Conservation (phyloP, 2,329 filamentous ascomycete species). For the Aschersonia sp. region DNA sequence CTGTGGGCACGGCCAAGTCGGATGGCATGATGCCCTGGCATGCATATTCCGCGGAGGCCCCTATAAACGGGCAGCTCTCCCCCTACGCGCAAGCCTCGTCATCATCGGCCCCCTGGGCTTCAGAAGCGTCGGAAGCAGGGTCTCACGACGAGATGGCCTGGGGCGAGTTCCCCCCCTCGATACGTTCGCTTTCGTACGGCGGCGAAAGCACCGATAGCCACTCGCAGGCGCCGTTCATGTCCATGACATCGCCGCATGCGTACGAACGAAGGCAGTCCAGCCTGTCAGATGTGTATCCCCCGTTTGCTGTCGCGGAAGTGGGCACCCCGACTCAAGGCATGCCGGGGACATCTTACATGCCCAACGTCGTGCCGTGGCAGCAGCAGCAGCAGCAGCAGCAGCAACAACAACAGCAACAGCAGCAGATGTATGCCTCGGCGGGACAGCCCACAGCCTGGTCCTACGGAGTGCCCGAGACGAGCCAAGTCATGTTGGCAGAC, state of each 20-base stretch:
- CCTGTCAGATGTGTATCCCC: slow-evolving; percentile 29
- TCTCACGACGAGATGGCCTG: slow-evolving; percentile 30
- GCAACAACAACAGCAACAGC: slow-evolving; percentile 23
- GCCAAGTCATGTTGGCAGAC: slow-evolving; percentile 6
- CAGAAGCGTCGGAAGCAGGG: slow-evolving; percentile 19
- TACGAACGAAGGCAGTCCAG: slow-evolving; percentile 28
- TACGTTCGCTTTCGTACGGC: slow-evolving; percentile 34
- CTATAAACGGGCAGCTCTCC: slow-evolving; percentile 34
- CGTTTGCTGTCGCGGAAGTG: slow-evolving; percentile 21
- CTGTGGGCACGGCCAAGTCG: slow-evolving; percentile 24
- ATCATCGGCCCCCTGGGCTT: slow-evolving; percentile 26
- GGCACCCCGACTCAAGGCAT: slow-evolving; percentile 18
- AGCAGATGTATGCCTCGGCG: slow-evolving; percentile 13
- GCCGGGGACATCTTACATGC: slow-evolving; percentile 12
- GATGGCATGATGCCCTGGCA: slow-evolving; percentile 32
- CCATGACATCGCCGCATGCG: slow-evolving; percentile 20
- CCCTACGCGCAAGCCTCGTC: slow-evolving; percentile 30
- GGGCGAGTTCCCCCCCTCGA: slow-evolving; percentile 25
- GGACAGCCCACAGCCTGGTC: slow-evolving; percentile 14
- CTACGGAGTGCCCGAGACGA: slow-evolving; percentile 12
- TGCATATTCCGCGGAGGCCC: slow-evolving; percentile 33
- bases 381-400: slow-evolving; percentile 12
- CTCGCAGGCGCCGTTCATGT: slow-evolving; percentile 23
- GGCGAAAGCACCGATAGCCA: slow-evolving; percentile 23
- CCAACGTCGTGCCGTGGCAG: slow-evolving; percentile 28